A percentile compares a stretch with the other conserved stretches of the same genome.
These are phyloP conservation scores for Leccinum rimulosum DNA, from an alignment of 768 basidiomycete species.

Conservation along the genomic window DNA sequence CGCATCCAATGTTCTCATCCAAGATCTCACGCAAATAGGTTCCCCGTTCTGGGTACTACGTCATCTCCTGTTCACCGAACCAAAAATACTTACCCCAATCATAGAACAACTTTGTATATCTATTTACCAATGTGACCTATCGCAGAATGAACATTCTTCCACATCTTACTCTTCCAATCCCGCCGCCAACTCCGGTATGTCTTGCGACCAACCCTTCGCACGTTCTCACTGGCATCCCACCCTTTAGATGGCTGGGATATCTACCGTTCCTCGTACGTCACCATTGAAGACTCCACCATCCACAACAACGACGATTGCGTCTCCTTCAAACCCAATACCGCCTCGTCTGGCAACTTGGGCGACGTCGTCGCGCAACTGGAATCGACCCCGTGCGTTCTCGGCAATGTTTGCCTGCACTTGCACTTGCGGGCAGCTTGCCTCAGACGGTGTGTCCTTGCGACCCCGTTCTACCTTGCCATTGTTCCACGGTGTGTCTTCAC, in stretches of 20 bases:
- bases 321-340: constrained; percentile 31
- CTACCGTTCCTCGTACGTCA: constrained; percentile 38
- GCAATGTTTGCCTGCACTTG: too few species aligned
- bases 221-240: not conserved
- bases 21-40: constrained; percentile 37
- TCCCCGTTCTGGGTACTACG: constrained; percentile 41
- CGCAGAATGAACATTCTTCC: constrained; percentile 36
- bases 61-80: not conserved
- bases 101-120: constrained; percentile 41
- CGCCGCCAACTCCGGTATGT: constrained; percentile 34
- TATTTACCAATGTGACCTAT: constrained; percentile 41
- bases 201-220: not conserved
- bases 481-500: too few species aligned
- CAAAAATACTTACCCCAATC: not conserved
- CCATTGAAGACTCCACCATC: constrained; percentile 37
- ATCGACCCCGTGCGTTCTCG: constrained; percentile 10
- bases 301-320: constrained; percentile 44
- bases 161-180: constrained; percentile 35
- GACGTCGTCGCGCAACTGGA: constrained; percentile 41
- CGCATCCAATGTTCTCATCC: constrained; percentile 39
- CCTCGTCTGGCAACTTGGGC: constrained; percentile 41
- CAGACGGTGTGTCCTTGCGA: too few species aligned
- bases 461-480: too few species aligned
- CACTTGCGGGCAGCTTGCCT: too few species aligned
- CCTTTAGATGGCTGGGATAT: constrained; percentile 47